A percentile compares a stretch with the other conserved stretches of the same genome.
Conservation (phyloP, 176 grass and related monocot species). For the Paspalum notatum region DNA sequence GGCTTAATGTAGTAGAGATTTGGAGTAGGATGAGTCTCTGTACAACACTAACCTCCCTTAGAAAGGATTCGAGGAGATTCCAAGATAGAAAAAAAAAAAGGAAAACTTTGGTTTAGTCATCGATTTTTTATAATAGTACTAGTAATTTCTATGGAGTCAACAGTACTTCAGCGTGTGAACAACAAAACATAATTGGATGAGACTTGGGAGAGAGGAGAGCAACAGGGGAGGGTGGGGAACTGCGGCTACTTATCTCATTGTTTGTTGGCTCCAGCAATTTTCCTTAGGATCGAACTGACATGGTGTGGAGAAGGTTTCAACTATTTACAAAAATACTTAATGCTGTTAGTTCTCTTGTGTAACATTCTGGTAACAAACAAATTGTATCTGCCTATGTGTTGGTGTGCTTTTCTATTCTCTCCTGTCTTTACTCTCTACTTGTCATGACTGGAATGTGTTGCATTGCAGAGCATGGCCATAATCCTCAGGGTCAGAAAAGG, state of each 20-base stretch:
- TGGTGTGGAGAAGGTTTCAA: background rate
- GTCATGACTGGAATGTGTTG: background rate
- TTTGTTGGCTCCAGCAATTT: background rate
- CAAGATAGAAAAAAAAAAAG: background rate
- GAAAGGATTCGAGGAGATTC: background rate
- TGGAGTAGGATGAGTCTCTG: too few relatives aligned
- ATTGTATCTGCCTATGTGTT: background rate
- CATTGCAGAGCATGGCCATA: background rate
- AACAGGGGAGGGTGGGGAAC: too few relatives aligned
- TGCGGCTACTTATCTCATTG: background rate
- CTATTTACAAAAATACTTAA: background rate
- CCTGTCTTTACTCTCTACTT: background rate
- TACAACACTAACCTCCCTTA: too few relatives aligned
- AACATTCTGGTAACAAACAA: background rate
- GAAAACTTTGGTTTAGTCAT: background rate
- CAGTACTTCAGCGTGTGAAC: too few relatives aligned
- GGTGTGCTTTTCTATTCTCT: background rate
- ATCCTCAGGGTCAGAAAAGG: background rate
- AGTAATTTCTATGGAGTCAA: background rate
- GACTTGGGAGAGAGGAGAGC: too few relatives aligned
- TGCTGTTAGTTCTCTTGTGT: background rate
- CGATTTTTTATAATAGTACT: background rate
- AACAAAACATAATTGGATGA: too few relatives aligned
- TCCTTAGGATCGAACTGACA: background rate
- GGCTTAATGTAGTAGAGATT: too few relatives aligned